Evolutionary conservation across 495 filamentous ascomycete species (phyloP).

Genomic region (Parmelia sp.): DNA sequence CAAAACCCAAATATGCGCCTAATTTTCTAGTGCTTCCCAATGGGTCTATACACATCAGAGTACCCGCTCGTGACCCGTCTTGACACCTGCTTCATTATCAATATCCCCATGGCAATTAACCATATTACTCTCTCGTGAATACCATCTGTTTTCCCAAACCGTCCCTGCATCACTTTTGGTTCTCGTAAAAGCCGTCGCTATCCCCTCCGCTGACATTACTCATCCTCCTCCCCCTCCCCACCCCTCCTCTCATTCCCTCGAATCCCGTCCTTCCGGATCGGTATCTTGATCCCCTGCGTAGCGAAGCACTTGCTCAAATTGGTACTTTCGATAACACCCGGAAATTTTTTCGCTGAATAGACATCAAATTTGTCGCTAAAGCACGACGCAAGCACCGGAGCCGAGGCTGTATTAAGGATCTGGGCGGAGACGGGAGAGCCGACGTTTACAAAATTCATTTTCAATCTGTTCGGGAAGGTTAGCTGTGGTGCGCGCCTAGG

Average conservation of each 20-base stretch:
- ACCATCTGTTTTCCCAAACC: background rate
- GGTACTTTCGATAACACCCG: slow-evolving; percentile 92
- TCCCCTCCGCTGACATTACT: background rate
- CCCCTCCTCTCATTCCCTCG: slow-evolving; percentile 53
- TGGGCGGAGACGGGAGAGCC: slow-evolving; percentile 35
- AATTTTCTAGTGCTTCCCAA: background rate
- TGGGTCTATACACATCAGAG: background rate
- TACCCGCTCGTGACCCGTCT: background rate
- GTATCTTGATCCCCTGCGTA: slow-evolving; percentile 92
- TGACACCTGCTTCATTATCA: background rate
- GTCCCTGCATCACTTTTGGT: background rate
- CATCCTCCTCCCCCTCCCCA: slow-evolving; percentile 54
- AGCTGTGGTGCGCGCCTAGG: slow-evolving; percentile 37
- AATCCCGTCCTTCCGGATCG: slow-evolving; percentile 79
- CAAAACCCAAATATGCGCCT: too few relatives aligned
- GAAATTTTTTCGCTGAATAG: slow-evolving; percentile 95
- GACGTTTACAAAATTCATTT: slow-evolving; percentile 70
- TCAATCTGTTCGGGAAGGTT: slow-evolving; percentile 40
- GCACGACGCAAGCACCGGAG: slow-evolving; percentile 77
- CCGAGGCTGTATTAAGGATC: slow-evolving; percentile 66
- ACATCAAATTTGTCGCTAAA: slow-evolving; percentile 92
- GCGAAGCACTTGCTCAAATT: slow-evolving; percentile 91
- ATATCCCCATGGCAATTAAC: background rate
- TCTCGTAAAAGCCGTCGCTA: background rate
- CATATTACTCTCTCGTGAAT: background rate